Base-by-base conservation (phyloP, 129 eudicot genomes). In the Erigeron canadensis region DNA sequence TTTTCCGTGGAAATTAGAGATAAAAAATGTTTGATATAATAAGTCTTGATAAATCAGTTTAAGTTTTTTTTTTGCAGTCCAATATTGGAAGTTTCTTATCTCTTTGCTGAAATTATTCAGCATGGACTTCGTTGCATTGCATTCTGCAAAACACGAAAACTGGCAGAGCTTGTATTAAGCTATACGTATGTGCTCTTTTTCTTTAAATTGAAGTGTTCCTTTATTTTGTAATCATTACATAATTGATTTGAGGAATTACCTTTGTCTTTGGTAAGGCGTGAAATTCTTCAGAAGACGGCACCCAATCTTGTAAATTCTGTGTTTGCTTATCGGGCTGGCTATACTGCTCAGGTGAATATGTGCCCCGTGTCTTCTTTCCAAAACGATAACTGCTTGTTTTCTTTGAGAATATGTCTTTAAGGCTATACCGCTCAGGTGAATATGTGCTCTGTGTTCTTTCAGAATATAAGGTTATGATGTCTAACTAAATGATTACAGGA, bases 121-220 rank as follows among this genome's bases (percentile, higher is more conserved):
- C 97, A 94, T 78, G 98, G 98, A 38, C 89, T 94, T 58, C 97
- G 98, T 54, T 83, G 93, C 77, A 94, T 94, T 81, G 88, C 98
- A 42, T 94, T 94, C 65, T 94, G 98, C 95, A 94, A 94, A 87
- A 84, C 97, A 80, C 91, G 98, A 67, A 94, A 86, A 80, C 96
- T 94, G 64, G 87, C 91, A 80, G 98, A 94, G 78, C 98, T 94
- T 65, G 98, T 94, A 37, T 81, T 94, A 42, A 84, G 81, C 71
- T 86, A 94, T 79, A 87, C 98, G 98, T 94, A 85, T 39, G 97
- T 84, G 59, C 11, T 68, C 50, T 34, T 48, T 23, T 65, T 63
- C 65, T 59, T 48, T 13, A 60, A 64, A 15, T 69, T n/a, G 56
- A 21, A 39, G 9, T 12, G 10, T 70, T 79, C 21, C 13, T 22